Evolutionary conservation across 495 filamentous ascomycete species (phyloP).

Genomic region (Rhizodiscina lignyota): DNA sequence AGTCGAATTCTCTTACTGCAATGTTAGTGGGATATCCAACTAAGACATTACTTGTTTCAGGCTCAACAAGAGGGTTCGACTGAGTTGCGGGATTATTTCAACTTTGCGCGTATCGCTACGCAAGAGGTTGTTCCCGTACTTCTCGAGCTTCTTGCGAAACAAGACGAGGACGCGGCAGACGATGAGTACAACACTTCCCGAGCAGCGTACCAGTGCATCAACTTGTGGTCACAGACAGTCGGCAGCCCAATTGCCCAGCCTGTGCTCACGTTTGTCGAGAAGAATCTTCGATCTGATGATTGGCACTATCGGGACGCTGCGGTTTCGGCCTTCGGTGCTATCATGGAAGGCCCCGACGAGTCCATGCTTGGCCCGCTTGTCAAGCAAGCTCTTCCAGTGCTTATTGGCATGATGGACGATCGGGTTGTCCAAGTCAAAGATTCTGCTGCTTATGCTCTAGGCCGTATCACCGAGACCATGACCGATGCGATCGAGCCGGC

Average conservation of each 20-base stretch:
- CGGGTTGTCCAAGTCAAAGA: conserved; percentile 77
- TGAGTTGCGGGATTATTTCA: conserved; percentile 75
- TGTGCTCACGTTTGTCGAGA: conserved; percentile 79
- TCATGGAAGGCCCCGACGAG: conserved; percentile 95
- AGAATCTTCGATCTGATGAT: conserved; percentile 73
- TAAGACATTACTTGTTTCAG: conserved; percentile 5
- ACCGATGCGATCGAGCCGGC: conserved; percentile 74
- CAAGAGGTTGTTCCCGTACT: conserved; percentile 87
- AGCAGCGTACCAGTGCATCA: conserved; percentile 89
- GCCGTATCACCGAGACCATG: conserved; percentile 83
- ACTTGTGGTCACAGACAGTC: conserved; percentile 87
- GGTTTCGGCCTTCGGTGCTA: conserved; percentile 94
- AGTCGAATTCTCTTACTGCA: too few species aligned
- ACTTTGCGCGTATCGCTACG: conserved; percentile 79
- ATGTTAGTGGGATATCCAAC: background rate
- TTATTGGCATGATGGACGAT: conserved; percentile 95
- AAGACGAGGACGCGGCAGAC: conserved; percentile 91
- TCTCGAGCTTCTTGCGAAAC: conserved; percentile 74
- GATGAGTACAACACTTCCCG: conserved; percentile 95
- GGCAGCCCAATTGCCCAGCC: conserved; percentile 61
- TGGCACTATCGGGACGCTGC: conserved; percentile 91
- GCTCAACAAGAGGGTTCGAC: conserved; percentile 51
- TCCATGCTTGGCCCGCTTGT: conserved; percentile 76
- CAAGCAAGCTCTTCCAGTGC: conserved; percentile 78
- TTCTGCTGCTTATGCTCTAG: conserved; percentile 92